phyloP scores from a whole-genome alignment of 805 yeast species.

The Metschnikowia lachancei region DNA sequence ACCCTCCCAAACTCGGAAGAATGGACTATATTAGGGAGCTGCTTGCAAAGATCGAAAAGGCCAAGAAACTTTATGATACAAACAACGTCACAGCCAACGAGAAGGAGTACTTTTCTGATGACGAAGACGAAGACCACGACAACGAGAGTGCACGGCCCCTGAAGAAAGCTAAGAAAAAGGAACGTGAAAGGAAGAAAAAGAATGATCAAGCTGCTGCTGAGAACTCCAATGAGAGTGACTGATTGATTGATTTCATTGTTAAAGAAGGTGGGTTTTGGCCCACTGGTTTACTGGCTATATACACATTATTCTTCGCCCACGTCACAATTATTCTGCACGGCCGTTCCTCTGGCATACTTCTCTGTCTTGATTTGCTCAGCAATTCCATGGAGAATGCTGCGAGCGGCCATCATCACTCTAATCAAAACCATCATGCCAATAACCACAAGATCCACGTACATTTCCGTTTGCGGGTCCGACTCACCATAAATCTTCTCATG shows the following conservation, averaged over 20 bases:
- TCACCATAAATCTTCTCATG: background rate
- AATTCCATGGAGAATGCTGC: slow-evolving; percentile 17
- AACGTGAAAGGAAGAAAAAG: slow-evolving; percentile 11
- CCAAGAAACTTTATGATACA: slow-evolving; percentile 42
- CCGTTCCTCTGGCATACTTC: slow-evolving; percentile 54
- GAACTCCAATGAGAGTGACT: slow-evolving; percentile 19
- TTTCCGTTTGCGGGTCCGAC: background rate
- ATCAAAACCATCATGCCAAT: slow-evolving; percentile 2
- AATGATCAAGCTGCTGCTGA: slow-evolving; percentile 13
- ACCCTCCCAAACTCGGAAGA: slow-evolving; percentile 42
- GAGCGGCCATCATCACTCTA: slow-evolving; percentile 1
- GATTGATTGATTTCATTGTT: background rate
- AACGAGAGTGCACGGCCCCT: slow-evolving; percentile 16
- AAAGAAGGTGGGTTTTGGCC: background rate
- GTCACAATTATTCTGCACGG: slow-evolving; percentile 45
- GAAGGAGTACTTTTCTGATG: slow-evolving; percentile 17
- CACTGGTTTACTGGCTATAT: background rate
- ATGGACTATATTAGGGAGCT: slow-evolving; percentile 41
- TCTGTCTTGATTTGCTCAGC: slow-evolving; percentile 55
- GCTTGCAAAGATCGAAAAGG: slow-evolving; percentile 36
- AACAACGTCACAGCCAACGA: slow-evolving; percentile 19
- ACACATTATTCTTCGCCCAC: slow-evolving; percentile 10
- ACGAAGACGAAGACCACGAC: slow-evolving; percentile 20
- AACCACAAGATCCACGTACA: slow-evolving; percentile 1
- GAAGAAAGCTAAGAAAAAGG: slow-evolving; percentile 14